phyloP scores from a whole-genome alignment of 1,284 basidiomycete genomes.

The Cryptococcus deneoformans region DNA sequence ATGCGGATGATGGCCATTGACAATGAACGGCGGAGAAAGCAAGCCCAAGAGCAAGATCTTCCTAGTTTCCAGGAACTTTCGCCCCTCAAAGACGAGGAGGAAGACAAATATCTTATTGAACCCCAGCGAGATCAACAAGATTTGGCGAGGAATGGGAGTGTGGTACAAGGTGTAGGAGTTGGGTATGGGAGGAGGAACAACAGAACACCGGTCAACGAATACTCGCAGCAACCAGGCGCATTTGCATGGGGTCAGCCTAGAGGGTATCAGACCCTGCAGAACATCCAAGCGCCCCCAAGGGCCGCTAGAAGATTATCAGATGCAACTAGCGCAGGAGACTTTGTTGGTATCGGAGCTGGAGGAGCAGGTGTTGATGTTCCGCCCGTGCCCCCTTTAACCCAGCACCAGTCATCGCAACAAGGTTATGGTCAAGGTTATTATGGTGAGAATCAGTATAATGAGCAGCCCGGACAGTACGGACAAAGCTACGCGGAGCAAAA shows the following conservation, averaged over 20 bases:
- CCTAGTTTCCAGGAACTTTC: conserved; percentile 35
- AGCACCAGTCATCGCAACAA: conserved; percentile 7
- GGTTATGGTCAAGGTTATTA: conserved; percentile 16
- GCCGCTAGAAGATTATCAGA: conserved; percentile 18
- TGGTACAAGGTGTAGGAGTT: conserved; percentile 39
- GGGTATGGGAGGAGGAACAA: conserved; percentile 32
- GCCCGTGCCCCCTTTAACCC: background rate
- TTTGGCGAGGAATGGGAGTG: conserved; percentile 26
- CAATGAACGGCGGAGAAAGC: conserved; percentile 38
- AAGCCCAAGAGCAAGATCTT: conserved; percentile 40
- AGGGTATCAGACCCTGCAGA: conserved; percentile 5
- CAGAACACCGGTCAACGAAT: conserved; percentile 7
- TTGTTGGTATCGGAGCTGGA: conserved; percentile 38
- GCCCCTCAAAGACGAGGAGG: conserved; percentile 28
- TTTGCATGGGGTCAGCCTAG: conserved; percentile 9
- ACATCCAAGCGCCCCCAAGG: conserved; percentile 15
- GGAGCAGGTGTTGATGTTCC: conserved; percentile 24
- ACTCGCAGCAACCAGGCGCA: background rate
- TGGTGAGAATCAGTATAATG: background rate
- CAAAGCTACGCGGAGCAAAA: conserved; percentile 14
- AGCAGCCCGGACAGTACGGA: conserved; percentile 1
- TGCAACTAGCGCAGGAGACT: conserved; percentile 26
- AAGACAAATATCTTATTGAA: conserved; percentile 44
- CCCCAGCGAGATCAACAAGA: conserved; percentile 11
- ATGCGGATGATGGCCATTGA: conserved; percentile 39